Percentiles rank a stretch among this genome's conserved stretches.
These are phyloP conservation scores for Gentiana dahurica DNA, from an alignment of 257 asterid genomes.

Conservation along the genomic window DNA sequence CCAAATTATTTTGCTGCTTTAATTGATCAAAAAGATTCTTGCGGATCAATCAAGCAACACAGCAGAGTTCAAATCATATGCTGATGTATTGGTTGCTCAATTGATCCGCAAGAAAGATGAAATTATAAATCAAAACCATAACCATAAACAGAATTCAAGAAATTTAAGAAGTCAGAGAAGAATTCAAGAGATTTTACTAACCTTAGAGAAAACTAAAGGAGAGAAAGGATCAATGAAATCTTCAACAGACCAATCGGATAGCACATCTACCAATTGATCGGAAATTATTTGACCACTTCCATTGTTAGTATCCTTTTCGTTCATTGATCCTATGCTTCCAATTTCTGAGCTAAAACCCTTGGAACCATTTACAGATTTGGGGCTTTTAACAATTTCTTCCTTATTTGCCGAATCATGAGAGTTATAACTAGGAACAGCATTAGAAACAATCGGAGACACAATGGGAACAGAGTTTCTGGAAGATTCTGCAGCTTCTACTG, in stretches of 20 bases:
- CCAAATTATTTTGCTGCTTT: neutral
- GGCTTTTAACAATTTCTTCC: neutral
- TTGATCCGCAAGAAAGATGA: no score
- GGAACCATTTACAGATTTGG: neutral
- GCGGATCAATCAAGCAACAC: no score
- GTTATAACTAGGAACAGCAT: constrained; percentile 25
- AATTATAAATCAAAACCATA: neutral
- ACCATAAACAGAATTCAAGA: neutral
- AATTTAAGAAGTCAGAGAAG: neutral
- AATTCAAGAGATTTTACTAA: constrained; percentile 17
- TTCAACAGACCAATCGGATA: constrained; percentile 95
- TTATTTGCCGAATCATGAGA: constrained; percentile 15
- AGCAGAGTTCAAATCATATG: no score
- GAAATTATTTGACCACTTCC: constrained; percentile 43
- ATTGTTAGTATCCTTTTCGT: constrained; percentile 8
- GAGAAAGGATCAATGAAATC: constrained; percentile 60
- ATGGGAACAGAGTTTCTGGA: constrained; percentile 1
- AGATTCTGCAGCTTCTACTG: constrained; percentile 6
- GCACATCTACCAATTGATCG: constrained; percentile 59
- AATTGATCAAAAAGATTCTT: no score
- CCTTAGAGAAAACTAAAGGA: constrained; percentile 44
- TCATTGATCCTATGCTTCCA: no score
- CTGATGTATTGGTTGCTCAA: no score
- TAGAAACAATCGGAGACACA: constrained; percentile 11
- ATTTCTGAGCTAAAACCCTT: no score